Evolutionary conservation across 768 basidiomycete genomes (phyloP), one percentile per base, ranked within the genome.

Genomic region (Xerocomus spinulosus): DNA sequence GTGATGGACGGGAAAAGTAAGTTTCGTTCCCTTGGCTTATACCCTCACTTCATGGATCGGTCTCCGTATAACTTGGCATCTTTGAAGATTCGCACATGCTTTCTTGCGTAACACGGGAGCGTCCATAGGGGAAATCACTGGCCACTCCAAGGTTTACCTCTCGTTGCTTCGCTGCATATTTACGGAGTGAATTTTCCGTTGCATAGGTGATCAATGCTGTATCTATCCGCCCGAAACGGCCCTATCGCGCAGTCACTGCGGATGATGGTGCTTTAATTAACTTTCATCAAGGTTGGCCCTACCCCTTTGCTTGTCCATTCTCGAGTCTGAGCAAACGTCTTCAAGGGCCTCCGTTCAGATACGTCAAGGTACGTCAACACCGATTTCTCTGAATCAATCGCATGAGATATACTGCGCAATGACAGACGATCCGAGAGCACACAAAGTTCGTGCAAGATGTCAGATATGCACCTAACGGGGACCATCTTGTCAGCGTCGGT

Each of bases 401-500:
- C 25, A n/a, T n/a, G 20, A 8, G 5, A 21, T 37, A 4, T 44
- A 10, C 9, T 40, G 30, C 7, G 5, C 13, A 6, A 38, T 12
- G 9, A 24, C n/a, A 91, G 87, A 80, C 83, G 10, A 86, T 96
- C 70, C 84, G 81, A 66, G 86, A 85, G 3, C 95, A 98, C 64
- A 86, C 83, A 13, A 90, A 87, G 64, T 96, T 94, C 59, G 88
- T 97, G 14, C 91, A 95, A 68, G 92, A 95, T 50, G 80, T 97
- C 29, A 79, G 81, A 45, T 97, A 83, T 62, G 76, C 92, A 0
- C 82, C 83, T 0, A 84, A 84, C 9, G 95, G 95, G 2, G 80
- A 85, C 34, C 71, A 82, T 35, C 94, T 97, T 60, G 86, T 81
- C 13, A 92, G 90, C 49, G 92, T 89, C 29, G 95, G 92, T 18